Evolutionary conservation across 352 stramenopile species (phyloP), one percentile per base, ranked within the genome.

Genomic region (Aphanomyces euteiches): DNA sequence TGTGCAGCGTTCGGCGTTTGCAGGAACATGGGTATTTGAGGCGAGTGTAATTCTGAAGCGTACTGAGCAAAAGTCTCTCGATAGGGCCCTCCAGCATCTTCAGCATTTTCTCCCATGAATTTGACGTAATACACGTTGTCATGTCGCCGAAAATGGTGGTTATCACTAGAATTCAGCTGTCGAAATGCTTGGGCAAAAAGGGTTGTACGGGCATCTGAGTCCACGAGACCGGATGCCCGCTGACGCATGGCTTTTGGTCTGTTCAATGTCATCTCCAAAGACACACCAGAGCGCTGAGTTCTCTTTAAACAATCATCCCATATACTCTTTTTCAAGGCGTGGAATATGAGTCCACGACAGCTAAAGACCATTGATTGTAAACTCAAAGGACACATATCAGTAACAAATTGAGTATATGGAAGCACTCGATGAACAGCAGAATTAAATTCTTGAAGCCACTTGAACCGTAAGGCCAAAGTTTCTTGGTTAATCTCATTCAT

Each of bases 1-100:
- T 97, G 88, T 47, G 90, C 82, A 3, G 81, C 87, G 67, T 98
- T 98, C 5, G 88, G 85, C 12, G 85, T 96, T 7, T 79, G 85
- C 10, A 98, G 74, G 53, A 98, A 78, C n/a, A 98, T 67, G n/a
- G 89, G 78, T n/a, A 97, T 72, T 59, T 95, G 88, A 0, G 69
- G 60, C 50, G 82, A 93, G 69, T 97, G 86, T 2, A 92, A 73
- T 38, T 96, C 88, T 28, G 92, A 80, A 10, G 79, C 85, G 61
- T 90, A 96, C 73, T 95, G 87, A 10, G 83, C 81, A 34, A 94
- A 84, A 0, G 87, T 94, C 61, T 96, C 88, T 6, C 89, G 83
- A 47, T 96, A 96, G 10, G 89, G 89, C 17, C 88, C 89, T 1
- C 89, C 89, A 15, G 88, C 89, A 54, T 96, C 89, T 61, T 93